Evolutionary conservation across 2,329 filamentous ascomycete genomes (phyloP), one percentile per base, ranked within the genome.

Genomic region (Davidsoniella neocaledoniae): DNA sequence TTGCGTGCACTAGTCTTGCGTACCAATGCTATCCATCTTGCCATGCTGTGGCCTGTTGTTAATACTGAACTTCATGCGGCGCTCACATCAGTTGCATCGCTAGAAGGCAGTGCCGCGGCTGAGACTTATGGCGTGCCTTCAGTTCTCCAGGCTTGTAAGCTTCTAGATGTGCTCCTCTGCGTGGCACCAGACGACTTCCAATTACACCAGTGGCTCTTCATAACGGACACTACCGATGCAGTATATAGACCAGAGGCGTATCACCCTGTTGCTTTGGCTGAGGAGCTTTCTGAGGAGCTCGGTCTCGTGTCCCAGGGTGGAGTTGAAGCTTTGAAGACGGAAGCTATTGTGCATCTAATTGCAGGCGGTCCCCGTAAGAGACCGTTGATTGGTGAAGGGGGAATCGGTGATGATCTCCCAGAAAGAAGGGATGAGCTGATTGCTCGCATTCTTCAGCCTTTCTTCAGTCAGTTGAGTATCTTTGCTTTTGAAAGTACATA

Each of bases 131-230:
- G 77, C 59, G 83, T 86, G 56, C 68, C 77, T 2, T 79, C 83
- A 2, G 69, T 95, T 14, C 68, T 98, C 2, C 90, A 98, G 62
- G 88, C 87, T 0, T 95, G 88, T 66, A 98, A 96, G 61, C 73
- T 98, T 2, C 73, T 98, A 3, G 91, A 98, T 59, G 70, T 87
- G 17, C 71, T 98, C n/a, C 74, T 96, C 12, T 81, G 86, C 41
- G 71, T 88, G 6, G 82, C 84, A 4, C 90, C 88, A 0, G 91
- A 98, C 57, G 91, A 98, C 62, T 98, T 96, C 65, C 91, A 96
- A 63, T 75, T 96, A n/a, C 83, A 94, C 59, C 86, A 95, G 68
- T 98, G 91, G 91, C 76, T 96, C 3, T 98, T 94, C 63, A 81
- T 98, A 50, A 94, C 87, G 1, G 91, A 98, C 64, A 96, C 90